Base-by-base conservation (phyloP, 139 green algal genomes). In the Chlamydomonas urium region DNA sequence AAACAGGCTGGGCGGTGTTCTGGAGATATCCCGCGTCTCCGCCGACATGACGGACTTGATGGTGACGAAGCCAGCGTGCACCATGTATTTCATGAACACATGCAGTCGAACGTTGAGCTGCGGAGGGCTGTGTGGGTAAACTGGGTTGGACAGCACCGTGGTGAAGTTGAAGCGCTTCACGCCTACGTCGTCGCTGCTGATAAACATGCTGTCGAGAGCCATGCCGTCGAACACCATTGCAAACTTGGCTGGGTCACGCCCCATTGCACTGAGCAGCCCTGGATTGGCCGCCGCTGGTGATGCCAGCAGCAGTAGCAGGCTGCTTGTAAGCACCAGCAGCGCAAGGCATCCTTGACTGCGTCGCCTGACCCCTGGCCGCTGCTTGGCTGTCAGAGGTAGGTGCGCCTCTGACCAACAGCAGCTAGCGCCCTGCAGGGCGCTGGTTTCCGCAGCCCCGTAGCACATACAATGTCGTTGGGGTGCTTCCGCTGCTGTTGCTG, bases 1-100 rank as follows among this genome's bases (percentile, higher is more conserved):
- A 2, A 31, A 21, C 3, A 75, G 21, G 33, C 37, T 57, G 28
- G 61, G 23, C 1, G 69, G 50, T n/a, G 29, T 50, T 17, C 31
- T 48, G 23, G 57, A 10, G 21, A 50, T 53, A 33, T 69, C 69
- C n/a, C 38, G 26, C 2, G 69, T 75, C 32, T 75, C 58, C 2
- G 69, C 69, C 37, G 60, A 37, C 24, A 75, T 2, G 28, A 75
- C 60, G 56, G 38, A 57, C 58, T 75, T 75, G 14, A 75, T 42
- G 2, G 32, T 47, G 5, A 38, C 69, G 14, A 26, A 4, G 28
- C 58, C 58, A 4, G n/a, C 17, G 23, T 34, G 42, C 37, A 53
- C 4, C 28, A 56, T 62, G 57, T 75, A 75, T 28, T 53, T 58
- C 23, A 75, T 47, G 10, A 67, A 69, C 31, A 69, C 19, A 14